Base-by-base conservation (phyloP, 73 alveolate genomes). In the Diophrys sp. region DNA sequence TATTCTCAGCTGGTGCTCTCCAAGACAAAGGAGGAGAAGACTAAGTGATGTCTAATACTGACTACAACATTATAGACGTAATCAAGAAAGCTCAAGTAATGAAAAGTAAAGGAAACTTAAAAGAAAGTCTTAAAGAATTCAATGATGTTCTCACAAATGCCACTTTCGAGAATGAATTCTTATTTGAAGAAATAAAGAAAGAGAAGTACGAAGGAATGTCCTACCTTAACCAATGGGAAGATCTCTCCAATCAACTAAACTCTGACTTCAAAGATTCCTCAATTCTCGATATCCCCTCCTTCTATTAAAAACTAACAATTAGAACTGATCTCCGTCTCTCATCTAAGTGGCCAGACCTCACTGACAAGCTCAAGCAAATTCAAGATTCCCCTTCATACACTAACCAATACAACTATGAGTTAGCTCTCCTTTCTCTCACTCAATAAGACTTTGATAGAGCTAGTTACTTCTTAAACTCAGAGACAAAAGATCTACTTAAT, bases 381-480 rank as follows among this genome's bases (percentile, higher is more conserved):
- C n/a, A 18, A 44, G 62, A 44, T 44, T 18, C 5, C 62, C 18
- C 18, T n/a, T n/a, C n/a, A n/a, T n/a, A n/a, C n/a, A n/a, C n/a
- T n/a, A n/a, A n/a, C 62, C 62, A 5, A 56, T 80, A 70, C 53
- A 70, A 73, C 74, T 89, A 84, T 74, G 87, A 89, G 30, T 54
- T 84, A 56, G 78, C 91, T 23, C 33, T 89, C 2, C 78, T 84
- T n/a, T 56, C 81, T 25, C 66, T 89, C 14, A 75, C 88, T 0
- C 78, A 78, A 69, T 74, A 90, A 25, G 96, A 90, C 71, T 78
- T 79, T 73, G 92, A 86, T 72, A 32, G 96, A 33, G 94, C 94
- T 0, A 70, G 87, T 27, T 86, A 79, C 78, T 90, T 78, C 70
- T 28, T 81, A 5, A 87, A 90, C 31, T 67, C 62, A 56, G 93